Base-by-base conservation (phyloP, 306 rosid species). In the Oemleria cerasiformis region DNA sequence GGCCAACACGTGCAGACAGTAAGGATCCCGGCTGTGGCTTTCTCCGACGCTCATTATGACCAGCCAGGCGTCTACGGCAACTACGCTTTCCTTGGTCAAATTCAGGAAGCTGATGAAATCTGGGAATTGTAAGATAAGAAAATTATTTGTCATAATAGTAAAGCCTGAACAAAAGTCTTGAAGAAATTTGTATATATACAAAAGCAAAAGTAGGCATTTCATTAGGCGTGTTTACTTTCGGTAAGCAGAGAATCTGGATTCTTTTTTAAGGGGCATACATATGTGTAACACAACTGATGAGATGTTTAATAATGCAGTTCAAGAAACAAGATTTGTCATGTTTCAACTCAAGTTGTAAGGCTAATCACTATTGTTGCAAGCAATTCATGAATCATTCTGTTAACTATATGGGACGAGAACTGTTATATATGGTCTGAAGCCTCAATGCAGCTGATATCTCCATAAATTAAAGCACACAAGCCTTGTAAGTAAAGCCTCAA, bases 61-160 rank as follows among this genome's bases (percentile, higher is more conserved):
- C 98, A 45, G 98, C 97, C 51, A 93, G 76, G 45, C 98, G 96
- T 78, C 97, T 78, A 51, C 98, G 93, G 73, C 98, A 93, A 71
- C 98, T 93, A 65, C 98, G 87, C 76, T 91, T 93, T 48, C 96
- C 96, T 86, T 84, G 92, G 81, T 93, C 98, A 83, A 93, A 93
- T 72, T 93, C 98, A 21, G 93, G 80, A 75, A 93, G 97, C 75
- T 75, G 94, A 73, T 93, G 98, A 82, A 93, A 93, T 65, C 98
- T 92, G 96, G 67, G 25, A 59, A 20, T 9, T 21, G 61, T 14
- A 41, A 36, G 16, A 1, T 3, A 15, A 25, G 19, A 25, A 53
- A 6, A 9, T 44, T 39, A 60, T 70, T 47, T 45, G 17, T 57
- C 51, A 14, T 66, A 9, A 21, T 19, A 5, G 50, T 39, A 39